Evolutionary conservation across 176 grass and related monocot genomes (phyloP), one percentile per base, ranked within the genome.

Genomic region (Phoenix roebelenii): DNA sequence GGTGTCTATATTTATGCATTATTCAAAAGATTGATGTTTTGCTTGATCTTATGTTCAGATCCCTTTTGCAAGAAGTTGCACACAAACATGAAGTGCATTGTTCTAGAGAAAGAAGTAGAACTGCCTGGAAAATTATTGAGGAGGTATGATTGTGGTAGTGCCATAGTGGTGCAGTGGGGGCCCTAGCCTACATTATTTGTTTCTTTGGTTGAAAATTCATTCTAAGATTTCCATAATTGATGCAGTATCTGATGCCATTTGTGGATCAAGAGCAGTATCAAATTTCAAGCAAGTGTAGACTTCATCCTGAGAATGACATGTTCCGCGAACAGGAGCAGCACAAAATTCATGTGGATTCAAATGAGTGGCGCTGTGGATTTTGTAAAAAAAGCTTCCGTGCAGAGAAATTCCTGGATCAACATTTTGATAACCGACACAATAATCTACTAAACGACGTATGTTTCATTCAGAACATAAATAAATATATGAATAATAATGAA

Each of bases 221-320:
- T 24, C 50, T 59, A 22, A 77, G 16, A 16, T 64, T 23, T 70
- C 51, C 35, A 15, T 23, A 52, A 44, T 61, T 66, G 49, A 19
- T 90, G 77, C 80, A 96, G 92, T 90, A 88, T 82, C 77, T 96
- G 76, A 80, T 90, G 92, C 87, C 92, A 35, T 90, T 96, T 39
- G 75, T 96, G 69, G 83, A 96, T 49, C 86, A 88, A 65, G 86
- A 96, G 66, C 76, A 90, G 55, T 90, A 87, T 68, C 25, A 87
- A 68, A 71, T 96, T 44, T 76, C 86, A 71, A 87, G 76, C 17
- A 87, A 88, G 66, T 96, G 92, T 66, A 86, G 87, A 53, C 72
- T 96, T 66, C 68, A 60, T 78, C 77, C 77, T 51, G 71, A 82
- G 67, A 96, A 90, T 72, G 92, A 96, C 65, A 85, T 96, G 78